Base-by-base conservation (phyloP, 306 rosid genomes). In the Fagus sylvatica region DNA sequence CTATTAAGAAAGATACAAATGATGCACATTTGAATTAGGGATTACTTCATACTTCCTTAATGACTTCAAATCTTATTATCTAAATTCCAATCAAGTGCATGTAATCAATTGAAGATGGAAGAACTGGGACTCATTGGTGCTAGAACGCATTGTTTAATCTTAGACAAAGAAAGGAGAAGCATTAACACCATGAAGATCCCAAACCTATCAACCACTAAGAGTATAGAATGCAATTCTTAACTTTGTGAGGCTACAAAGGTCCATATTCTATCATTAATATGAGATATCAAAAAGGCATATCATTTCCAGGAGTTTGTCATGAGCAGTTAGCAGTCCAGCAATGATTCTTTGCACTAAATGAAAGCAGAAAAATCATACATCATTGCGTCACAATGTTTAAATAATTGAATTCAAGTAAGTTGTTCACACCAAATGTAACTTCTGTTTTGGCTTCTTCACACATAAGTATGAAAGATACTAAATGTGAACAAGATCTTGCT, bases 101-200 rank as follows among this genome's bases (percentile, higher is more conserved):
- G 51, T 0, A 15, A 46, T 46, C 51, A 46, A 46, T 46, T 15
- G 11, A 46, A 46, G 55, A 65, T 53, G 6, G 46, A 53, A 41
- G 59, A 54, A 1, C 56, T 16, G 39, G 5, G 11, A n/a, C 42
- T 41, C 37, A 1, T 22, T 28, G 54, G 53, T 69, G 6, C 2
- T 3, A 41, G 37, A 69, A 41, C 22, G 13, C 55, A 69, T 42
- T 19, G 51, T 30, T 41, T 43, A 19, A 40, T 65, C 2, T 33
- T 79, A 71, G 33, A 22, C 67, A 36, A 6, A 59, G 43, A 73
- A 79, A 51, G 4, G n/a, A 53, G 11, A 55, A 53, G 34, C 60
- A 28, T 73, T 48, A 64, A 55, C 53, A 55, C 2, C 61, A 55
- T 22, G n/a, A 11, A 67, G 37, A 33, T 53, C 70, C 71, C 64